Percentiles rank a stretch among this genome's conserved stretches.
These are phyloP conservation scores for Vaccinium corymbosum DNA, from an alignment of 148 eudicot genomes.

Conservation along the genomic window DNA sequence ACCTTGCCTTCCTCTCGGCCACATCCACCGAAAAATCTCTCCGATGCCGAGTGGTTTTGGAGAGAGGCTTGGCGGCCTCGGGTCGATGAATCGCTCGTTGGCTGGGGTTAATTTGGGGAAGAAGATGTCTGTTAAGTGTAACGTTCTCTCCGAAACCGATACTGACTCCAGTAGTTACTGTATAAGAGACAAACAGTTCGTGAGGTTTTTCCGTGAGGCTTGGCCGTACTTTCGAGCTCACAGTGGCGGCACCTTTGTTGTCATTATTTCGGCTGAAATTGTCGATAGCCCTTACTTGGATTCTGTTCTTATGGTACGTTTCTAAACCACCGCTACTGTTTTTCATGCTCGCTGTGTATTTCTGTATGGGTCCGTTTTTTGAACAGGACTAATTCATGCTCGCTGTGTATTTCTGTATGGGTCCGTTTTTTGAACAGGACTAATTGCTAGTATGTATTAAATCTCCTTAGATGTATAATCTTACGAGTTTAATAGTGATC, in stretches of 20 bases:
- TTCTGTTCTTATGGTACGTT: conserved; percentile 61
- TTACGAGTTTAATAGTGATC: neutral
- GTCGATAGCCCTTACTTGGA: conserved; percentile 60
- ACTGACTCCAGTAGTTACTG: conserved; percentile 32
- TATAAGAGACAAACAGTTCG: conserved; percentile 53
- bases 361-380: neutral
- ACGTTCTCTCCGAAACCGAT: conserved; percentile 36
- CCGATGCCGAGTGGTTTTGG: neutral
- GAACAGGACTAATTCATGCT: neutral
- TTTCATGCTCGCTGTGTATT: neutral
- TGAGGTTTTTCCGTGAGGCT: conserved; percentile 69
- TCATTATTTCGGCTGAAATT: conserved; percentile 74
- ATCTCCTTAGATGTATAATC: neutral
- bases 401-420: neutral
- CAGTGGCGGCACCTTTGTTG: conserved; percentile 72
- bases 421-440: neutral
- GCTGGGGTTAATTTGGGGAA: neutral
- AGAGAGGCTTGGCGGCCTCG: neutral
- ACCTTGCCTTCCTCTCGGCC: conserved; percentile 12
- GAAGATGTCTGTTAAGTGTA: conserved; percentile 22
- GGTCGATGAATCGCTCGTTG: neutral
- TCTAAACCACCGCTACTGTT: neutral
- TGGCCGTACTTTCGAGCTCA: conserved; percentile 91
- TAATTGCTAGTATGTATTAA: neutral
- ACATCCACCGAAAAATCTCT: conserved; percentile 1